Evolutionary conservation across 129 eudicot genomes (phyloP).

Genomic region (Chrysanthemum makinoi): DNA sequence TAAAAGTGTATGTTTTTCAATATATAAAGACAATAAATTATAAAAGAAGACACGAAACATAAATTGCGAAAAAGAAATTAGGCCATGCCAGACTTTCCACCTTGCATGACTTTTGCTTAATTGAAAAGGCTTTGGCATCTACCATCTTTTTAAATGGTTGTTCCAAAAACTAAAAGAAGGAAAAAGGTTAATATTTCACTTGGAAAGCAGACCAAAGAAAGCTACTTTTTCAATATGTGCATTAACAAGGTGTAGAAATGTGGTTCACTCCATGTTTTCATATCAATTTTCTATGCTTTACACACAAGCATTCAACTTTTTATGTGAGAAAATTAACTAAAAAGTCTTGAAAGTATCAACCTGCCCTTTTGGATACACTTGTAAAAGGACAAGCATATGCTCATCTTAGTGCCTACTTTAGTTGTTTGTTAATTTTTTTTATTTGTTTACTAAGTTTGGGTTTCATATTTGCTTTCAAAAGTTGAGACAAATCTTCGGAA

Average conservation of each 20-base stretch:
- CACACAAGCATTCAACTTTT: slow-evolving; percentile 58
- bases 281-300: slow-evolving; percentile 39
- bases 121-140: slow-evolving; percentile 33
- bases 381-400: slow-evolving; percentile 35
- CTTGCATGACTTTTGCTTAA: slow-evolving; percentile 37
- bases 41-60: slow-evolving; percentile 9
- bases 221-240: slow-evolving; percentile 34
- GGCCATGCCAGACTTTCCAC: slow-evolving; percentile 51
- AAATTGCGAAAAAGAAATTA: slow-evolving; percentile 21
- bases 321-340: slow-evolving; percentile 26
- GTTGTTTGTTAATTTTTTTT: slow-evolving; percentile 32
- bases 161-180: slow-evolving; percentile 4
- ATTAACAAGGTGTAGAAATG: slow-evolving; percentile 36
- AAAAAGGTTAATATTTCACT: slow-evolving; percentile 31
- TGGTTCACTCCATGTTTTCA: slow-evolving; percentile 27
- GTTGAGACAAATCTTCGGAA: slow-evolving; percentile 43
- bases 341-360: slow-evolving; percentile 26
- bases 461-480: slow-evolving; percentile 44
- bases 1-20: neutral
- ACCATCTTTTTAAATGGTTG: slow-evolving; percentile 24
- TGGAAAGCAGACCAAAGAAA: slow-evolving; percentile 26
- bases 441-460: slow-evolving; percentile 33
- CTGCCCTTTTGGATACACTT: slow-evolving; percentile 43
- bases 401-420: slow-evolving; percentile 23
- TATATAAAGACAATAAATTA: neutral